phyloP scores from a whole-genome alignment of 78 protist genomes.

The Pelomyxa schiedti region DNA sequence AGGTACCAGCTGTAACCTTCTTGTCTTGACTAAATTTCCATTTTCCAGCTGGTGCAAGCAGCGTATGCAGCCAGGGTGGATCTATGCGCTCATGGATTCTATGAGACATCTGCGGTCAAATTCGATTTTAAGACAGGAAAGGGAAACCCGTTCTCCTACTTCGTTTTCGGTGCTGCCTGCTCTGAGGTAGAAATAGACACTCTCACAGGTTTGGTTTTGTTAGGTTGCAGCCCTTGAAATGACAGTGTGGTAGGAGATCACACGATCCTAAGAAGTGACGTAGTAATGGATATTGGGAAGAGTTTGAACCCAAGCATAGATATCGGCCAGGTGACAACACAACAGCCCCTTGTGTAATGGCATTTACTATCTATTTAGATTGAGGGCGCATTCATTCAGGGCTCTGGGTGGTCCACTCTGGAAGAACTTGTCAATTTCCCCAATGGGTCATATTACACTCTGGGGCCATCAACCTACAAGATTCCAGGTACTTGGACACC shows the following conservation, averaged over 20 bases:
- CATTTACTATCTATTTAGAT: conserved; percentile 33
- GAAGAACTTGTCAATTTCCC: conserved; percentile 69
- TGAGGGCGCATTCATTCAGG: conserved; percentile 85
- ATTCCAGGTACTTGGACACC: conserved; percentile 24
- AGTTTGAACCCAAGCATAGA: conserved; percentile 86
- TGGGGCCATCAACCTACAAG: conserved; percentile 61
- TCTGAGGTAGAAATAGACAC: conserved; percentile 86
- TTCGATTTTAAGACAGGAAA: conserved; percentile 14
- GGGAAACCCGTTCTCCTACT: conserved; percentile 60
- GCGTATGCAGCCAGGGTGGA: conserved; percentile 68
- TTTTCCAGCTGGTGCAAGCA: conserved; percentile 13
- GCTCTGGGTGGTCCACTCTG: conserved; percentile 69
- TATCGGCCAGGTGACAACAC: conserved; percentile 55
- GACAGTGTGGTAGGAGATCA: conserved; percentile 81
- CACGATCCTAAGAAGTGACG: conserved; percentile 47
- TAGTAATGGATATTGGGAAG: conserved; percentile 89
- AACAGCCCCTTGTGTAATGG: background rate
- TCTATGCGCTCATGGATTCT: conserved; percentile 82
- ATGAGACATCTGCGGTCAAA: conserved; percentile 44
- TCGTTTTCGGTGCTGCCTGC: conserved; percentile 68
- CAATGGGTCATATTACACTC: conserved; percentile 38
- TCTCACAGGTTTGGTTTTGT: conserved; percentile 5
- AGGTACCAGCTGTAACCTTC: background rate
- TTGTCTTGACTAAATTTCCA: background rate
- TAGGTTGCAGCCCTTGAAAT: background rate